Percentiles rank a stretch among this genome's conserved stretches.
Conservation (phyloP, 768 basidiomycete species). For the Termitomyces sp. region DNA sequence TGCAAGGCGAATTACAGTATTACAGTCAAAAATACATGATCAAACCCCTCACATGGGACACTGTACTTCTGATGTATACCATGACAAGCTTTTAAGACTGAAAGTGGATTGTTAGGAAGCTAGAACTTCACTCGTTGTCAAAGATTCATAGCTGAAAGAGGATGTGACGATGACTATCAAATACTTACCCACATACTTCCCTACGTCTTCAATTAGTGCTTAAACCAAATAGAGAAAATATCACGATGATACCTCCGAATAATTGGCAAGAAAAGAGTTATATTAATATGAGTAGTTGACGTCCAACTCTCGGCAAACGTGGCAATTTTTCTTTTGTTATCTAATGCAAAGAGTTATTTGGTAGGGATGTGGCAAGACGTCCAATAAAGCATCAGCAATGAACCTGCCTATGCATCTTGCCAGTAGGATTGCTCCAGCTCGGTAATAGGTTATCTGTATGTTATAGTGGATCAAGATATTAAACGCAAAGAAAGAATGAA, state of each 20-base stretch:
- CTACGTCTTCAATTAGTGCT: constrained; percentile 13
- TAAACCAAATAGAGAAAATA: constrained; percentile 5
- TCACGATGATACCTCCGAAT: constrained; percentile 20
- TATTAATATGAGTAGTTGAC: constrained; percentile 12
- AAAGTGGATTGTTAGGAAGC: background rate
- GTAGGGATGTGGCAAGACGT: constrained; percentile 20
- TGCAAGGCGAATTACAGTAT: background rate
- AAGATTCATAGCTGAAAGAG: background rate
- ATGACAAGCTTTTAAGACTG: background rate
- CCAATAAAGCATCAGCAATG: constrained; percentile 24
- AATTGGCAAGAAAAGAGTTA: background rate
- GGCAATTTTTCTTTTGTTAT: constrained; percentile 24
- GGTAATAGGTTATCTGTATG: constrained; percentile 21
- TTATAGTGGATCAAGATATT: constrained; percentile 22
- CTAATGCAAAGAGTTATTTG: constrained; percentile 30
- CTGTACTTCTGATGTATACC: background rate
- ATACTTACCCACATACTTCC: constrained; percentile 1
- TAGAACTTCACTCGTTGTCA: background rate
- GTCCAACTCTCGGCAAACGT: constrained; percentile 16
- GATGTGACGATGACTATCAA: background rate
- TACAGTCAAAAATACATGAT: background rate
- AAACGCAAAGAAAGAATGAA: constrained; percentile 23
- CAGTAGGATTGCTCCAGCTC: constrained; percentile 13
- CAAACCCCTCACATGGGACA: background rate
- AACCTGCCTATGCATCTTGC: constrained; percentile 33